Evolutionary conservation across 2,329 filamentous ascomycete species (phyloP).

Genomic region (Coniella lustricola): DNA sequence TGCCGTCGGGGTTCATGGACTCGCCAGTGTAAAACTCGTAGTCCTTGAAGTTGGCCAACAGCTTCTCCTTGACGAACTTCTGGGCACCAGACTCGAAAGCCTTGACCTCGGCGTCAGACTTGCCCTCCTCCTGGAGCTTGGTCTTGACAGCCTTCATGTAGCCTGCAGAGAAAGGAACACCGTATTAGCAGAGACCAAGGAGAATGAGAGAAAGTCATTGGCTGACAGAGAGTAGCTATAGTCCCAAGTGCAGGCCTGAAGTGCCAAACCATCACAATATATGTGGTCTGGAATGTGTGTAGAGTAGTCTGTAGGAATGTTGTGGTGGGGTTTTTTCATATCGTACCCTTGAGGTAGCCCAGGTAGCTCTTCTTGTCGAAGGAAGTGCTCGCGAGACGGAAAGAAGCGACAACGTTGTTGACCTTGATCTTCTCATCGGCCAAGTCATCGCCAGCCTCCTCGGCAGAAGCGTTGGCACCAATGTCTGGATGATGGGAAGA

Average conservation of each 20-base stretch:
- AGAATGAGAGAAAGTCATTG: neutral
- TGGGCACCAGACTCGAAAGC: conserved; percentile 73
- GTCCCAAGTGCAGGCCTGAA: no score
- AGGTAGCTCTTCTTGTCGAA: conserved; percentile 90
- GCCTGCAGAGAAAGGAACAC: conserved; percentile 28
- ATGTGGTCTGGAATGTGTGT: no score
- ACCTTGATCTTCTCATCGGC: conserved; percentile 68
- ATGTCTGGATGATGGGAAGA: conserved; percentile 48
- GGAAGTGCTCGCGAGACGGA: conserved; percentile 71
- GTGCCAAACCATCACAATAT: no score
- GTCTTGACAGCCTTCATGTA: conserved; percentile 91
- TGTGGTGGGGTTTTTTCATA: neutral
- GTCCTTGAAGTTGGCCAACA: conserved; percentile 85
- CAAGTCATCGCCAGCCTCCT: conserved; percentile 70
- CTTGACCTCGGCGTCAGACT: conserved; percentile 60
- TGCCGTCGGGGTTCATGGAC: conserved; percentile 87
- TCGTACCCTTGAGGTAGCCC: conserved; percentile 73
- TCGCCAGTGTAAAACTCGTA: conserved; percentile 92
- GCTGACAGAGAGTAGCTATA: no score
- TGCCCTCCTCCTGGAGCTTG: conserved; percentile 50
- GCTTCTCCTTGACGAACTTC: conserved; percentile 71
- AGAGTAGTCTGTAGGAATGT: no score
- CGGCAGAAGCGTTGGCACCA: conserved; percentile 94
- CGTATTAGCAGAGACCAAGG: neutral
- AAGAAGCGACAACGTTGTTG: conserved; percentile 89